phyloP scores from a whole-genome alignment of 441 rosid species.

The Aleurites moluccanus region DNA sequence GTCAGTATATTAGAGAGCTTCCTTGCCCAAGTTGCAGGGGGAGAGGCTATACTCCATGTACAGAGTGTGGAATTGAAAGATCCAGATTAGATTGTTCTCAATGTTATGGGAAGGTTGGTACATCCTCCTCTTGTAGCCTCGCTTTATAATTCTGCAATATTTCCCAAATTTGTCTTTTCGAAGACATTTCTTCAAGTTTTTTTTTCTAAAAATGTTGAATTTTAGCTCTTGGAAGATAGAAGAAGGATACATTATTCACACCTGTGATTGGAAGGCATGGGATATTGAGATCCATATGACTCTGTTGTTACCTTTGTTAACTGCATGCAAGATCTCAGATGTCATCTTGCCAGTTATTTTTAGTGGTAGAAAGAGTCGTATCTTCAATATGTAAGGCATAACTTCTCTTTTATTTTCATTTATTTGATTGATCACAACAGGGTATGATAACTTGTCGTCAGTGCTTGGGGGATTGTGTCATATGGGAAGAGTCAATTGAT shows the following conservation, averaged over 20 bases:
- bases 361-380: too few species aligned
- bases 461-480: constrained; percentile 88
- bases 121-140: too few species aligned
- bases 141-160: neutral
- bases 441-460: constrained; percentile 79
- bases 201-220: too few species aligned
- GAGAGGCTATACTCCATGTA: constrained; percentile 86
- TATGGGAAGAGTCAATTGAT: constrained; percentile 96
- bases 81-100: constrained; percentile 61
- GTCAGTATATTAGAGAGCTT: constrained; percentile 87
- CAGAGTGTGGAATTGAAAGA: constrained; percentile 83
- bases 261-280: too few species aligned
- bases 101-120: constrained; percentile 70
- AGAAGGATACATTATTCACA: too few species aligned
- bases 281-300: too few species aligned
- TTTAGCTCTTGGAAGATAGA: too few species aligned
- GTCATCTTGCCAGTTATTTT: too few species aligned
- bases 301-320: neutral
- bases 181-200: constrained; percentile 6
- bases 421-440: constrained; percentile 37
- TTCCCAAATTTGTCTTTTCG: neutral
- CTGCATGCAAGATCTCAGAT: neutral
- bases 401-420: neutral
- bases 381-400: neutral
- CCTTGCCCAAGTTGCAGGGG: constrained; percentile 96